Percentiles rank a stretch among this genome's conserved stretches.
phyloP scores from a whole-genome alignment of 176 grass and related monocot species.

The Zizania latifolia region DNA sequence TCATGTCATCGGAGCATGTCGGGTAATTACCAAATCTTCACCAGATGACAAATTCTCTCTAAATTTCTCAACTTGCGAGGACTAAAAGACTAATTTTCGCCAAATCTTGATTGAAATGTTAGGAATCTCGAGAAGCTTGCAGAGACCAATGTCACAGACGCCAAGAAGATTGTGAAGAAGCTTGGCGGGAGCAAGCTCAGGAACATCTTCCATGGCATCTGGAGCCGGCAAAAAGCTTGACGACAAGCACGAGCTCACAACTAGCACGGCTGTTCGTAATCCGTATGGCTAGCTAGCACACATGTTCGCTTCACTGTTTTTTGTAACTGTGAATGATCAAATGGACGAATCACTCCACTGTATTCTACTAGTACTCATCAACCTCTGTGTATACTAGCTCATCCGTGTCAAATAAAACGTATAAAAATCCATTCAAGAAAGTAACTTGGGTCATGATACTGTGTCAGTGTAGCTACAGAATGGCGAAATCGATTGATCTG shows the following conservation, averaged over 20 bases:
- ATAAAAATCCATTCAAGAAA: not conserved
- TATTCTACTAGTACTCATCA: not conserved
- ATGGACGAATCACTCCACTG: not conserved
- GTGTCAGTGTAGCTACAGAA: not conserved
- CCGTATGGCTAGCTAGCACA: conserved; percentile 30
- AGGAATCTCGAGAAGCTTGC: conserved; percentile 77
- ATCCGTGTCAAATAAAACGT: conserved; percentile 32
- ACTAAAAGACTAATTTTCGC: not conserved
- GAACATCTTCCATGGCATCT: conserved; percentile 77
- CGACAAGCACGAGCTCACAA: not conserved
- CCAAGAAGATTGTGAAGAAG: conserved; percentile 87
- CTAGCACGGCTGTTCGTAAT: not conserved
- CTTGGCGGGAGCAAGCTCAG: conserved; percentile 62
- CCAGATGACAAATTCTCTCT: not conserved
- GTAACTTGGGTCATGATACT: not conserved
- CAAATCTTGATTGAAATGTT: not conserved
- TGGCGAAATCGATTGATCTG: conserved; percentile 11
- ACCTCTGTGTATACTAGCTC: conserved; percentile 17
- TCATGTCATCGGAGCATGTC: conserved; percentile 59
- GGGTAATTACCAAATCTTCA: not conserved
- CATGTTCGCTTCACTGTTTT: conserved; percentile 19
- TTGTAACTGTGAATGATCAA: conserved; percentile 41
- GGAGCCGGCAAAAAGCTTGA: conserved; percentile 41
- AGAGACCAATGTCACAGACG: conserved; percentile 54
- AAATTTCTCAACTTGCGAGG: not conserved